phyloP scores from a whole-genome alignment of 257 asterid species.

The Lavandula angustifolia region DNA sequence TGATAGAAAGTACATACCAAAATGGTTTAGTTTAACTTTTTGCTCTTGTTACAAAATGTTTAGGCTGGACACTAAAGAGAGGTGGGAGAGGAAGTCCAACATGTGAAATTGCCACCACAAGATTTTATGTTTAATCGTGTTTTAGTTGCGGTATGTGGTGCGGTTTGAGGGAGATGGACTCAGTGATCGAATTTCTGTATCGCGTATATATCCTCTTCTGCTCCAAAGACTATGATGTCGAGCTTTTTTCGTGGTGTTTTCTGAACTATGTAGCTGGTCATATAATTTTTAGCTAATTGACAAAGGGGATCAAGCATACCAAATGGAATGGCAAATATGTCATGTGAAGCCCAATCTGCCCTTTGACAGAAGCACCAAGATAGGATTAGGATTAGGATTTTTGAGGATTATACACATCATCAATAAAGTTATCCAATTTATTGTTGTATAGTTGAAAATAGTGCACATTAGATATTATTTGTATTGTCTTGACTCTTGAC shows the following conservation, averaged over 20 bases:
- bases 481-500: neutral
- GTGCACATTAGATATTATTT: neutral
- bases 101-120: constrained; percentile 47
- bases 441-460: neutral
- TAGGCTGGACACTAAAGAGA: constrained; percentile 78
- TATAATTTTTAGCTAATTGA: neutral
- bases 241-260: neutral
- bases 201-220: neutral
- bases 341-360: neutral
- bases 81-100: constrained; percentile 93
- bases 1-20: too few relatives aligned
- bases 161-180: neutral
- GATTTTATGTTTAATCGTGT: neutral
- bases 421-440: neutral
- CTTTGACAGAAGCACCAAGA: neutral
- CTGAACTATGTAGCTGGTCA: neutral
- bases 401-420: neutral
- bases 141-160: neutral
- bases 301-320: constrained; percentile 11
- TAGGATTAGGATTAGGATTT: too few relatives aligned
- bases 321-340: neutral
- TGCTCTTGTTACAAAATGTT: constrained; percentile 22
- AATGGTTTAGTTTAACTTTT: neutral
- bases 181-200: constrained; percentile 11
- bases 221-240: neutral